phyloP scores from a whole-genome alignment of 805 yeast species.

The Sugiyamaella boreocaroliniensis region DNA sequence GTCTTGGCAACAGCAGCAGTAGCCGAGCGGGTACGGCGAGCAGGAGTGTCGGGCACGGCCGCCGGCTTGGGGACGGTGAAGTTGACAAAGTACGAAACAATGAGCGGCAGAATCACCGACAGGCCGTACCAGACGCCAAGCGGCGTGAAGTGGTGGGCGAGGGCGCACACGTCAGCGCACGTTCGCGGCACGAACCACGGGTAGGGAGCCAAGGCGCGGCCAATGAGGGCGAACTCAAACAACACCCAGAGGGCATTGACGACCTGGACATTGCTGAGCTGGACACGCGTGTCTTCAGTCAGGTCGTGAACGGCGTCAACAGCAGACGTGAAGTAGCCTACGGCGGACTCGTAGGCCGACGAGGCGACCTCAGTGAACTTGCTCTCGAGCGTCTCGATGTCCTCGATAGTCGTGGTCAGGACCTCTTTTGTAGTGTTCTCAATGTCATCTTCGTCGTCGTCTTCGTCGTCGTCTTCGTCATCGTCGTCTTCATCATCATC shows the following conservation, averaged over 20 bases:
- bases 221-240: constrained; percentile 11
- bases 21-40: constrained; percentile 6
- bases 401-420: not conserved
- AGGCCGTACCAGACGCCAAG: constrained; percentile 22
- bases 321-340: constrained; percentile 2
- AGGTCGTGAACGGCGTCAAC: constrained; percentile 14
- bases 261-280: constrained; percentile 28
- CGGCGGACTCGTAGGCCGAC: constrained; percentile 21
- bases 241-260: constrained; percentile 16
- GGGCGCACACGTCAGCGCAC: constrained; percentile 4
- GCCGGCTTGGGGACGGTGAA: constrained; percentile 23
- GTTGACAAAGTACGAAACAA: constrained; percentile 28
- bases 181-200: constrained; percentile 7
- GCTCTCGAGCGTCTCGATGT: constrained; percentile 1
- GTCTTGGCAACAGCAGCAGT: constrained; percentile 7
- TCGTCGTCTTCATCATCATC: constrained; percentile 16
- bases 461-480: constrained; percentile 18
- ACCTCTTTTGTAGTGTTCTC: constrained; percentile 14
- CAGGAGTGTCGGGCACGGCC: constrained; percentile 4
- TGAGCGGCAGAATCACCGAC: constrained; percentile 25
- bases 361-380: constrained; percentile 16
- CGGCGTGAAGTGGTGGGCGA: constrained; percentile 24
- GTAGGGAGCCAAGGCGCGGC: constrained; percentile 10
- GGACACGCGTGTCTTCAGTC: constrained; percentile 18
- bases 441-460: constrained; percentile 19